These are phyloP conservation scores for Paecilomyces fulvus DNA, from an alignment of 2,329 filamentous ascomycete species.

Conservation along the genomic window DNA sequence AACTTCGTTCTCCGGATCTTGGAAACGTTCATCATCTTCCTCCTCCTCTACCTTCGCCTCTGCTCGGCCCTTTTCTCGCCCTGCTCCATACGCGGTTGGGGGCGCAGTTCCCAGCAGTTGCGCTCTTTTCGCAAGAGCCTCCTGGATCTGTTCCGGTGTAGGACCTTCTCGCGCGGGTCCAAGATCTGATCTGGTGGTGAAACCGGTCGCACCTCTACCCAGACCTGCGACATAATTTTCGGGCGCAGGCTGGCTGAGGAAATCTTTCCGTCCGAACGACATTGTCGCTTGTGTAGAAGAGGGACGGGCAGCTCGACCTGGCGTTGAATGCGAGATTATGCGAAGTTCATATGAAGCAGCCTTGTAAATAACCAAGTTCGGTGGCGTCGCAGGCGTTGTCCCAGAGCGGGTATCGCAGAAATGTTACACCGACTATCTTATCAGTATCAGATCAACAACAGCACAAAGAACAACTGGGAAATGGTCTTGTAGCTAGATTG, in stretches of 20 bases:
- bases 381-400: background rate
- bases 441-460: background rate
- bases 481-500: too few species aligned
- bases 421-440: background rate
- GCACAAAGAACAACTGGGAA: too few species aligned
- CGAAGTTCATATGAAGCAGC: background rate
- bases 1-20: slow-evolving; percentile 95
- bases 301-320: background rate
- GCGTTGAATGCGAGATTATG: background rate
- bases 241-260: slow-evolving; percentile 75
- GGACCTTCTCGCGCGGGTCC: slow-evolving; percentile 92
- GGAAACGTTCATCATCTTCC: slow-evolving; percentile 72
- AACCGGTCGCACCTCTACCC: slow-evolving; percentile 93
- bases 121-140: slow-evolving; percentile 88
- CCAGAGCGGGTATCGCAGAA: background rate
- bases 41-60: slow-evolving; percentile 64
- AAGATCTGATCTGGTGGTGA: slow-evolving; percentile 93
- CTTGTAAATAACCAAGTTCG: background rate
- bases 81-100: slow-evolving; percentile 65
- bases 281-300: slow-evolving; percentile 31
- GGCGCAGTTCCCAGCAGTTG: slow-evolving; percentile 67
- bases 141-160: slow-evolving; percentile 96
- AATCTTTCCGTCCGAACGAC: slow-evolving; percentile 64
- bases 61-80: slow-evolving; percentile 56
- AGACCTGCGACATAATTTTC: slow-evolving; percentile 93